These are phyloP conservation scores for Candida rishiriensis DNA, from an alignment of 805 yeast genomes.

Conservation along the genomic window DNA sequence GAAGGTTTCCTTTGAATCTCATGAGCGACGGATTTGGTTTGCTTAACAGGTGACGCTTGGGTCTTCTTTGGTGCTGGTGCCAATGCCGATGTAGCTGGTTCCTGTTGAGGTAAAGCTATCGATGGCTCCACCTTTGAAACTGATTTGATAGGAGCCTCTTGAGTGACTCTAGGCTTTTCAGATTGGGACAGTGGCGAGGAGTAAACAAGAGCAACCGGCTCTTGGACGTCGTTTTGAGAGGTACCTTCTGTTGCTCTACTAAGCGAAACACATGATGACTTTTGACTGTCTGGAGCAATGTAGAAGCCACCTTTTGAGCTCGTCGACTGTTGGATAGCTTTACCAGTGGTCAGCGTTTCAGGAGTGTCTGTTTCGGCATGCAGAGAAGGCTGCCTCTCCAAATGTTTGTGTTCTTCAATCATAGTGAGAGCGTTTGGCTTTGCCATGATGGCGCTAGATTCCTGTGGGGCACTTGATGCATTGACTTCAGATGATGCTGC, in stretches of 20 bases:
- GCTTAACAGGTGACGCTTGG: neutral
- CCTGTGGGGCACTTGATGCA: neutral
- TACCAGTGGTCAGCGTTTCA: too few relatives aligned
- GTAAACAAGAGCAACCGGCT: neutral
- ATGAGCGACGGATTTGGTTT: neutral
- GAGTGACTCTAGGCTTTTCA: neutral
- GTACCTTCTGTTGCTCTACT: neutral
- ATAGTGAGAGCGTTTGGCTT: neutral
- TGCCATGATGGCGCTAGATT: too few relatives aligned
- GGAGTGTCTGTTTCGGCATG: too few relatives aligned
- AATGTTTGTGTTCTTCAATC: neutral
- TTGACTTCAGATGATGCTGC: neutral
- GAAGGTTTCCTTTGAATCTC: constrained; percentile 4
- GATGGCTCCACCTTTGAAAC: neutral
- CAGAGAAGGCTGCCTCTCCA: neutral
- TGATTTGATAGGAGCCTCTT: neutral
- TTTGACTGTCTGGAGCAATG: neutral
- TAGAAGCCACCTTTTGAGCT: neutral
- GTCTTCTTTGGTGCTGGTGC: too few relatives aligned
- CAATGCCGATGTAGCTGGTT: constrained; percentile 34
- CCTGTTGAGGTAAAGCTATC: neutral
- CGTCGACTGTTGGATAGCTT: too few relatives aligned
- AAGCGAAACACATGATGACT: neutral
- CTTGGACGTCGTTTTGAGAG: neutral
- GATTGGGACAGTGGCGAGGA: too few relatives aligned